Evolutionary conservation across 1,284 basidiomycete species (phyloP), one percentile per base, ranked within the genome.

Genomic region (Papiliotrema nemorosa): DNA sequence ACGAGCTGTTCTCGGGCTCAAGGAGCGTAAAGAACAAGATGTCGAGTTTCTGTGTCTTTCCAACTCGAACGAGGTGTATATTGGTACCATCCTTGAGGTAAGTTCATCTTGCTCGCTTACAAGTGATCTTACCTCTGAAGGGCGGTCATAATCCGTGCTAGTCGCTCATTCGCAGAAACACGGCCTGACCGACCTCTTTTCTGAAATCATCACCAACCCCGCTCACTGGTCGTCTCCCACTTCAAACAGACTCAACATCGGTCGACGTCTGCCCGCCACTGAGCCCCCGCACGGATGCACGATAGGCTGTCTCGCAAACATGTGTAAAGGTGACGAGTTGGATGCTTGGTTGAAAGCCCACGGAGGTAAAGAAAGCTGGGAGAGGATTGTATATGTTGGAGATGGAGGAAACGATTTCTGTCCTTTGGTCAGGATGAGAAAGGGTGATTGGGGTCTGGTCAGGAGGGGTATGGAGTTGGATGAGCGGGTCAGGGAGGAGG

Each of bases 261-360:
- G 81, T 25, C 81, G 93, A 21, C 81, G 87, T 39, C 78, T 97
- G 35, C 84, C 86, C 47, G 86, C 88, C 14, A 69, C 78, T 36
- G 85, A 82, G 1, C 83, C 84, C 5, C 92, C 93, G 63, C 96
- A 98, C 73, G 70, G 66, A 2, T 98, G 94, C 76, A 79, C 77
- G 46, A 80, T 97, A 47, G 94, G 94, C 14, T 98, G 94, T 78
- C 85, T 85, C 52, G 82, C 88, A 10, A 98, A 98, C 78, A 97
- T 98, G 92, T 98, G 94, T 80, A 98, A 98, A 80, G 94, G 94
- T 36, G 85, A 88, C 60, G 94, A 98, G 72, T 80, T 98, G 26
- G 82, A 86, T 4, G 83, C 84, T 0, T 97, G 88, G 77, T 78
- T 94, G 38, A 76, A 77, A 2, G 77, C 83, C n/a, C 79, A 88